These are phyloP conservation scores for Phytopythium ostracodes DNA, from an alignment of 352 stramenopile species.

Conservation along the genomic window DNA sequence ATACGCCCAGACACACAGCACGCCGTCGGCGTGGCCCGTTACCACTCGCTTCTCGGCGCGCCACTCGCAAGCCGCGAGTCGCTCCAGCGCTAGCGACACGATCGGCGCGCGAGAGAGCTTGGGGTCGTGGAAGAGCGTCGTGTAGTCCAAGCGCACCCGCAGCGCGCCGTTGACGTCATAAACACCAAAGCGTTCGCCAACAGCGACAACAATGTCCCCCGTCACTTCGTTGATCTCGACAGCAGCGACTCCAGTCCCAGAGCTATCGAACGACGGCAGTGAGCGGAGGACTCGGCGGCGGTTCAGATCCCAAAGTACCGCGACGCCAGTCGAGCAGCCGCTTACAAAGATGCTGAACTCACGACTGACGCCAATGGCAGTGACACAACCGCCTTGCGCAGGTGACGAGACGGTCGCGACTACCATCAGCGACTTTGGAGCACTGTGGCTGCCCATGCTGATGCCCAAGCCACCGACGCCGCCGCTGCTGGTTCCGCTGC, in stretches of 20 bases:
- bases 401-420: conserved; percentile 42
- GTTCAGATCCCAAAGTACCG: conserved; percentile 73
- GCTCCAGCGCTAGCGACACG: conserved; percentile 44
- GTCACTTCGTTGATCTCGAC: conserved; percentile 66
- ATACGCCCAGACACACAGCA: conserved; percentile 65
- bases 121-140: conserved; percentile 42
- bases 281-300: conserved; percentile 49
- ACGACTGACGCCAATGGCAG: conserved; percentile 47
- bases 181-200: conserved; percentile 45
- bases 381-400: conserved; percentile 35
- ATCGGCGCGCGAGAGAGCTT: conserved; percentile 28
- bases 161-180: conserved; percentile 66
- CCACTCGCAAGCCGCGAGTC: conserved; percentile 53
- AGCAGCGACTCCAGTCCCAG: conserved; percentile 19
- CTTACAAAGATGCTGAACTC: conserved; percentile 65
- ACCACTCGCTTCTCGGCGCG: conserved; percentile 54
- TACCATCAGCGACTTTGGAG: conserved; percentile 32
- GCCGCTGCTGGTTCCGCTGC: not conserved
- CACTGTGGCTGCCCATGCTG: not conserved
- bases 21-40: conserved; percentile 58
- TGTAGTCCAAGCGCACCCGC: conserved; percentile 40
- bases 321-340: conserved; percentile 44
- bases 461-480: not conserved
- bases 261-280: conserved; percentile 21
- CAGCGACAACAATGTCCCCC: conserved; percentile 54